A percentile compares a stretch with the other conserved stretches of the same genome.
Evolutionary conservation across 441 rosid genomes (phyloP).

Genomic region (Omphalea diandra): DNA sequence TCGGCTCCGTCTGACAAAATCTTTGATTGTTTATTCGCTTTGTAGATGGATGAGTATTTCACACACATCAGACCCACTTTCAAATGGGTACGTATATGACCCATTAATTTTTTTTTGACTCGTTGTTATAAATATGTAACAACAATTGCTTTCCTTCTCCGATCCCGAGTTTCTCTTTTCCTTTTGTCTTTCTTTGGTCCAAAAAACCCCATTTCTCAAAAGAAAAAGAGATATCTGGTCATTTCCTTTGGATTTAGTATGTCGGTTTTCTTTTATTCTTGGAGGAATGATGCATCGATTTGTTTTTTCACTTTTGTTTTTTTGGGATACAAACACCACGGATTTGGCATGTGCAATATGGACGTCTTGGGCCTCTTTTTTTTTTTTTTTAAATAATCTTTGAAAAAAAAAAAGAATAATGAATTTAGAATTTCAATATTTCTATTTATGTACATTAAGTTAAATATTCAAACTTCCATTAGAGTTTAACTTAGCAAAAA

Average conservation of each 20-base stretch:
- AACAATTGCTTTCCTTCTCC: conserved; percentile 34
- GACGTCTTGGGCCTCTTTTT: not conserved
- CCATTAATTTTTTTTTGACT: conserved; percentile 28
- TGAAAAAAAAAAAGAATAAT: too few species aligned
- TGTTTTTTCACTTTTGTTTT: not conserved
- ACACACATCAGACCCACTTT: conserved; percentile 27
- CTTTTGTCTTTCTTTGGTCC: conserved; percentile 53
- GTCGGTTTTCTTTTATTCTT: conserved; percentile 7
- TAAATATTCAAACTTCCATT: too few species aligned
- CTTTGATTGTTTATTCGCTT: conserved; percentile 28
- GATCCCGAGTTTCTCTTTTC: conserved; percentile 52
- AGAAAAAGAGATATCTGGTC: too few species aligned
- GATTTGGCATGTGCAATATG: too few species aligned
- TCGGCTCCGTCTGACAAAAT: not conserved
- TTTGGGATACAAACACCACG: not conserved
- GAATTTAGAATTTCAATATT: too few species aligned
- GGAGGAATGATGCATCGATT: not conserved
- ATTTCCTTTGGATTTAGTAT: not conserved
- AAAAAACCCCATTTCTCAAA: conserved; percentile 22
- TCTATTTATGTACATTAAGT: too few species aligned
- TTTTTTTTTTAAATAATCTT: too few species aligned
- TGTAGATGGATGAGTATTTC: too few species aligned
- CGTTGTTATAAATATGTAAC: conserved; percentile 5
- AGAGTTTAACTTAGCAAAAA: too few species aligned
- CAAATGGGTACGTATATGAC: conserved; percentile 23